Evolutionary conservation across 129 eudicot genomes (phyloP), one percentile per base, ranked within the genome.

Genomic region (Escallonia herrerae): DNA sequence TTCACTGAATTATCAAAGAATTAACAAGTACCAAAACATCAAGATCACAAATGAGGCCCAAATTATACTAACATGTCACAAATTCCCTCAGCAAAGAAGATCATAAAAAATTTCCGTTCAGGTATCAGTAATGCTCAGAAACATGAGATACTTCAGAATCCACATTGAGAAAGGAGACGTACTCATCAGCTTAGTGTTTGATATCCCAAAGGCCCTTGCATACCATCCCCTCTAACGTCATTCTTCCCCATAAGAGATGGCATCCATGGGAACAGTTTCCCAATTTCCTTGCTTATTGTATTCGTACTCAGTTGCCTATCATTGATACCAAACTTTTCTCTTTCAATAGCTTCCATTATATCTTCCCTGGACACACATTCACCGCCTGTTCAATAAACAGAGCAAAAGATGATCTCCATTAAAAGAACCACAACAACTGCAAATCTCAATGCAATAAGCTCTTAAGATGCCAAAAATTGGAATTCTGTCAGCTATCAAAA

Each of bases 271-370:
- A 94, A 89, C 40, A 89, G 77, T 65, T 89, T 94, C 58, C 86
- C 97, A 2, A 94, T 80, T 76, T 94, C 95, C 70, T 78, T 84
- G 75, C 83, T 81, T 72, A 89, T 63, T 44, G 85, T 71, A 12
- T 69, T 67, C 41, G 85, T 69, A 56, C 70, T n/a, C n/a, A n/a
- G n/a, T n/a, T n/a, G 86, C 81, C 77, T 83, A 64, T 83, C 81
- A 70, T 94, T 94, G 67, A 94, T 94, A 33, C 99, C 99, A 77
- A 86, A 94, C 69, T 89, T 94, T 22, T 97, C 99, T 72, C 99
- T 86, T 77, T 94, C 99, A 60, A 94, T 86, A 4, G 97, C 99
- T 76, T 89, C 97, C 97, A 94, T 94, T 45, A 94, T 76, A 79
- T 94, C 99, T 76, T 94, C 99, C 73, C 99, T 89, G 52, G 95